These are phyloP conservation scores for Zoysia matrella DNA, from an alignment of 202 grass and related monocot species.

Conservation along the genomic window DNA sequence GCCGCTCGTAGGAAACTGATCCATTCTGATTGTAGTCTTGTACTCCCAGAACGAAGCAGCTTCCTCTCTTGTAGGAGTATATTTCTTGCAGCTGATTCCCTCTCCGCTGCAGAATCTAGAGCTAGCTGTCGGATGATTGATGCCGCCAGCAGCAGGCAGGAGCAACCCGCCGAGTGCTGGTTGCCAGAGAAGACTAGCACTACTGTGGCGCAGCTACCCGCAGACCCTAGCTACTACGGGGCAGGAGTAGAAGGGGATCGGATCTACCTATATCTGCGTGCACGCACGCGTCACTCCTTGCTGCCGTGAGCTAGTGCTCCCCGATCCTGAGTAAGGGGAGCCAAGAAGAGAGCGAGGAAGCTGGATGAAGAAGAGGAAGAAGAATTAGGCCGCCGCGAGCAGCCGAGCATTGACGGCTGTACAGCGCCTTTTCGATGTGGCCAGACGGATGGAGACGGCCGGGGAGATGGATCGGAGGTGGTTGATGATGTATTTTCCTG, in stretches of 20 bases:
- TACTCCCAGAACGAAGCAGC: not conserved
- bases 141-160: conserved; percentile 20
- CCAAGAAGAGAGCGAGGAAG: not conserved
- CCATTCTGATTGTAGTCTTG: conserved; percentile 32
- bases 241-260: conserved; percentile 47
- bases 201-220: conserved; percentile 22
- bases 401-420: conserved; percentile 48
- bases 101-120: not conserved
- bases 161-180: conserved; percentile 4
- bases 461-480: conserved; percentile 15
- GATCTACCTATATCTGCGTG: conserved; percentile 64
- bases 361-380: not conserved
- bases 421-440: conserved; percentile 45
- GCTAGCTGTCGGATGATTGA: not conserved
- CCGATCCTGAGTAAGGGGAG: not conserved
- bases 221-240: conserved; percentile 32
- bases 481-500: not conserved
- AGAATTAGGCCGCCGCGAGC: conserved; percentile 33
- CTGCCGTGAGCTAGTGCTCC: not conserved
- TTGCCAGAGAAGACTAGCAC: not conserved
- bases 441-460: conserved; percentile 43
- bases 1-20: conserved; percentile 42
- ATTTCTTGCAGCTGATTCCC: conserved; percentile 28
- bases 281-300: conserved; percentile 30
- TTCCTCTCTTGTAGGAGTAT: not conserved